A percentile compares a stretch with the other conserved stretches of the same genome.
Evolutionary conservation across 495 filamentous ascomycete genomes (phyloP).

Genomic region (Neurospora tetrasperma): DNA sequence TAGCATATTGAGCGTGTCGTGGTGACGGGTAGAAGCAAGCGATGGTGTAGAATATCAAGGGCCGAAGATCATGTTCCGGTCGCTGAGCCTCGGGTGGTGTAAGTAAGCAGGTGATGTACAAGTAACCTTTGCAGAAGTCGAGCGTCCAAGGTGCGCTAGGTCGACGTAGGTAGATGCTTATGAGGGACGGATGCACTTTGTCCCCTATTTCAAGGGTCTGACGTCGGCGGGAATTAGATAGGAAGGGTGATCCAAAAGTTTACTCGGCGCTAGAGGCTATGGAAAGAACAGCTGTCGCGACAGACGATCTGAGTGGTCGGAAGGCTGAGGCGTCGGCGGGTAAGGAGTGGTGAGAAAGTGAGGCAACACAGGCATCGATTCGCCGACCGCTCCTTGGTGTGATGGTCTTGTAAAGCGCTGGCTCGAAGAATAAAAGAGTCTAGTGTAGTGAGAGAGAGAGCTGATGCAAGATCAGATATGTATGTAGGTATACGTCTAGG

Average conservation of each 20-base stretch:
- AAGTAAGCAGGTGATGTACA: background rate
- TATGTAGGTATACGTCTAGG: background rate
- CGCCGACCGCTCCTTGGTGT: slow-evolving; percentile 19
- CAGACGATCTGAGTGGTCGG: slow-evolving; percentile 23
- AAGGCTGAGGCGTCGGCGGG: slow-evolving; percentile 19
- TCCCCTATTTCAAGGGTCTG: background rate
- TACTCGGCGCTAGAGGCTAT: slow-evolving; percentile 16
- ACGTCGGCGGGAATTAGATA: background rate
- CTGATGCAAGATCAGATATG: background rate
- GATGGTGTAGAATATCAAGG: background rate
- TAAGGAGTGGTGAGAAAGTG: slow-evolving; percentile 14
- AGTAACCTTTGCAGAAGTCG: background rate
- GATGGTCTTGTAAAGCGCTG: background rate
- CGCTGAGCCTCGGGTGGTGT: background rate
- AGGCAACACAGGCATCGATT: slow-evolving; percentile 18
- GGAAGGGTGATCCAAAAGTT: slow-evolving; percentile 1
- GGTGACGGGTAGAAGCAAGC: background rate
- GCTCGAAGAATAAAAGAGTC: slow-evolving; percentile 4
- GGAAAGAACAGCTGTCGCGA: slow-evolving; percentile 13
- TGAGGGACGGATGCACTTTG: background rate
- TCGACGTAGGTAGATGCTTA: background rate
- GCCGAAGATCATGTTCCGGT: background rate
- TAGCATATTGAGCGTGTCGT: slow-evolving; percentile 28
- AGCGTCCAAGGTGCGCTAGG: background rate
- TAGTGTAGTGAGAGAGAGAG: slow-evolving; percentile 2